Evolutionary conservation across 371 early-diverging fungal genomes (phyloP).

Genomic region (Mortierella sp.): DNA sequence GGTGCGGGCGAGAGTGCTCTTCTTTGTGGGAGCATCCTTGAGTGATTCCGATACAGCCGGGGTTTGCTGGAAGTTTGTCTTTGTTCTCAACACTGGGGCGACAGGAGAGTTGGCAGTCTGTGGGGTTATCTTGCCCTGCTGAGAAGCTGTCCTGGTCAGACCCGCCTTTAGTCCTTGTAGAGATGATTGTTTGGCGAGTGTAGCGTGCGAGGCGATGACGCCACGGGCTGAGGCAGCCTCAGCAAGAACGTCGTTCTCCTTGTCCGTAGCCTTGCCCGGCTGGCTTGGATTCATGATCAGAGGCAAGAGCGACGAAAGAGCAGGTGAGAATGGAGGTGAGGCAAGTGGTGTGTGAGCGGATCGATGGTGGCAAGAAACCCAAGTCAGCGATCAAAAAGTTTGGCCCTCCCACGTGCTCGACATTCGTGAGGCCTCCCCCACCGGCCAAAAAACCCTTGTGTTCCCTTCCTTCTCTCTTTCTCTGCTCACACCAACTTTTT

Average conservation of each 20-base stretch:
- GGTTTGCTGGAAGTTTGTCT: slow-evolving; percentile 37
- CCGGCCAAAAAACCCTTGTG: not conserved
- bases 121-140: slow-evolving; percentile 14
- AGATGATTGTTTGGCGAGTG: slow-evolving; percentile 31
- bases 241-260: slow-evolving; percentile 35
- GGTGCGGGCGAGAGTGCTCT: slow-evolving; percentile 28
- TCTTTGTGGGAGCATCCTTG: slow-evolving; percentile 2
- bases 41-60: slow-evolving; percentile 6
- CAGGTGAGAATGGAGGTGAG: not conserved
- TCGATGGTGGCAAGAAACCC: not conserved
- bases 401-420: not conserved
- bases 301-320: not conserved
- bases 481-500: not conserved
- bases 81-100: slow-evolving; percentile 35
- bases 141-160: slow-evolving; percentile 18
- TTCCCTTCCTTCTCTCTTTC: slow-evolving; percentile 2
- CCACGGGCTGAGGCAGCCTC: slow-evolving; percentile 16
- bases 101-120: slow-evolving; percentile 22
- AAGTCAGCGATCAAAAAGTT: not conserved
- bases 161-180: slow-evolving; percentile 15
- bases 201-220: slow-evolving; percentile 4
- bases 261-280: slow-evolving; percentile 22
- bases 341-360: not conserved
- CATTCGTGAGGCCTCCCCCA: not conserved
- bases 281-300: slow-evolving; percentile 28